Conservation (phyloP, 148 eudicot species). For the Diospyros kaki region DNA sequence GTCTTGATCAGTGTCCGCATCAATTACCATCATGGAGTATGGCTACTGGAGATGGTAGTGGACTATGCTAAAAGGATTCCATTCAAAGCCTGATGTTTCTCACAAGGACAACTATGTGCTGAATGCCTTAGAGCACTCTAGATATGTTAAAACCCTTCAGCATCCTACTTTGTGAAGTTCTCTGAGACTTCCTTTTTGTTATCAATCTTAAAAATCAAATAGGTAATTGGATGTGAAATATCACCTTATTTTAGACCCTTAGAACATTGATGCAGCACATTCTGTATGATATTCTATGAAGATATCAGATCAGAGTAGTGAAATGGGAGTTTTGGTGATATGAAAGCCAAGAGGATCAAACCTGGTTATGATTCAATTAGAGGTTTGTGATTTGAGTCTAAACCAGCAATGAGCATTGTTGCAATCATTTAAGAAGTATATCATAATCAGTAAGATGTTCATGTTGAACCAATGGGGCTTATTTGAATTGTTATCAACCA, state of each 20-base stretch:
- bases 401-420: background rate
- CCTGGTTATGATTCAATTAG: background rate
- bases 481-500: background rate
- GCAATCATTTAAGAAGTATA: background rate
- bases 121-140: no score
- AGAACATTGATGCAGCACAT: background rate
- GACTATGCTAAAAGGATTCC: no score
- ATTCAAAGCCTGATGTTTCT: no score
- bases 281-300: background rate
- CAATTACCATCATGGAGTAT: no score
- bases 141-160: no score
- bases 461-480: background rate
- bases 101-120: no score
- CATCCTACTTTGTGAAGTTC: no score
- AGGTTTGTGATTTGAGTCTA: background rate
- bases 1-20: no score
- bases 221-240: background rate
- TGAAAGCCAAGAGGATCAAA: no score
- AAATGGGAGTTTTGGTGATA: background rate
- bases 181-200: no score
- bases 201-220: background rate
- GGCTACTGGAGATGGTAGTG: no score
- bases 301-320: background rate
- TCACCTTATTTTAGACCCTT: background rate
- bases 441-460: no score